Conservation (phyloP, 2,329 filamentous ascomycete species). For the Cladosporium sp. region DNA sequence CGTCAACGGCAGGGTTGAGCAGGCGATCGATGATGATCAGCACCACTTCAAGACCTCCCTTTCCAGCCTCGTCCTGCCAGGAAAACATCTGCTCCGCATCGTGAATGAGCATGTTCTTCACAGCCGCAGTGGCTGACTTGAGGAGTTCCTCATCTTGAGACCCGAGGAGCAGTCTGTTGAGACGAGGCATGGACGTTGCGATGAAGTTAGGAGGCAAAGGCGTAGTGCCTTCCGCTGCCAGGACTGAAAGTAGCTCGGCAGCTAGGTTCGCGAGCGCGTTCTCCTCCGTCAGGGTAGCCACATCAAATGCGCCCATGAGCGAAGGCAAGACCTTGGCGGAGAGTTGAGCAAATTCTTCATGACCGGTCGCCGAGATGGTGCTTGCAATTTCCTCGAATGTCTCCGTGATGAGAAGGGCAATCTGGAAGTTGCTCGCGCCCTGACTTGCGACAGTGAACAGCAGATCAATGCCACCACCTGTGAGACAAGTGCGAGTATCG, state of each 20-base stretch:
- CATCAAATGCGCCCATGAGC: slow-evolving; percentile 82
- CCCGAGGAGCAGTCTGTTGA: slow-evolving; percentile 76
- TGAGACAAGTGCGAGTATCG: slow-evolving; percentile 69
- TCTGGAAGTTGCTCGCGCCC: slow-evolving; percentile 85
- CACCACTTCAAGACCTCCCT: slow-evolving; percentile 81
- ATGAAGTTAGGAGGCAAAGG: slow-evolving; percentile 87
- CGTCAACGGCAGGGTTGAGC: slow-evolving; percentile 77
- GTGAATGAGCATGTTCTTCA: slow-evolving; percentile 85
- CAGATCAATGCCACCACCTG: slow-evolving; percentile 70
- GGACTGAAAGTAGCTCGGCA: slow-evolving; percentile 73
- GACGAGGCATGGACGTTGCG: slow-evolving; percentile 77
- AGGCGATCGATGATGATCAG: slow-evolving; percentile 90
- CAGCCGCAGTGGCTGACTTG: slow-evolving; percentile 76
- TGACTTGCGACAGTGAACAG: slow-evolving; percentile 87
- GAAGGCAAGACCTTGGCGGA: slow-evolving; percentile 85
- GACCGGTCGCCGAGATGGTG: slow-evolving; percentile 59
- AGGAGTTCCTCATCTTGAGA: slow-evolving; percentile 85
- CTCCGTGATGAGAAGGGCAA: slow-evolving; percentile 82
- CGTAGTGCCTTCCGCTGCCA: slow-evolving; percentile 77
- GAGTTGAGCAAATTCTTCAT: slow-evolving; percentile 69
- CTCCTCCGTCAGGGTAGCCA: slow-evolving; percentile 80
- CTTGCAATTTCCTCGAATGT: slow-evolving; percentile 84
- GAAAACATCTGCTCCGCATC: slow-evolving; percentile 85
- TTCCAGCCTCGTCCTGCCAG: slow-evolving; percentile 76
- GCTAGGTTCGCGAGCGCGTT: slow-evolving; percentile 84